Evolutionary conservation across 1,139 yeast species (phyloP), one percentile per base, ranked within the genome.

Genomic region (Geotrichum europaeum): DNA sequence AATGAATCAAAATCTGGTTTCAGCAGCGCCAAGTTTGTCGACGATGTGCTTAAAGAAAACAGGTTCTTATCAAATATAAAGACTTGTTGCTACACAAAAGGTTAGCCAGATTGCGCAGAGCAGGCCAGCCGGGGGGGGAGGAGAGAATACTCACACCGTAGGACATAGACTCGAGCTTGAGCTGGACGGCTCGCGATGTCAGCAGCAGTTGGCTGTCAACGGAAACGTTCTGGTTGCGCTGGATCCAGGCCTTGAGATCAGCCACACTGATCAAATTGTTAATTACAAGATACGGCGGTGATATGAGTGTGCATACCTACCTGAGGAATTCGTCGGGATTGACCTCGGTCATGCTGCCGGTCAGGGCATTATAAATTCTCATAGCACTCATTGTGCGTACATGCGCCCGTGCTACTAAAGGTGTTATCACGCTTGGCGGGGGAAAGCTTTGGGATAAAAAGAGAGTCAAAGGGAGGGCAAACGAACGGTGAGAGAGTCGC

Each of bases 131-230:
- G 10, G 25, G 4, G 22, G 3, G 13, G 24, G n/a, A 15, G n/a
- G 28, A 9, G 20, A 15, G 10, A 15, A 49, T 22, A 61, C 63
- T 20, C 59, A 61, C 63, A 18, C 73, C 71, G 47, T 68, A 66
- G 7, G 66, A 67, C 28, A 69, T 60, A 13, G 68, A 60, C 57
- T 71, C 74, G 40, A 70, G 62, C 57, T 67, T 68, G 18, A 73
- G 66, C 60, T 69, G 74, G 18, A 65, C 64, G 25, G 74, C 61
- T 24, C 70, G 69, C 4, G 68, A 65, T 5, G 70, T 66, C 53
- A 73, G 66, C 53, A 73, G 64, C 50, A 73, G 66, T 63, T 73
- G 71, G 55, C 66, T 63, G 28, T 64, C 66, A 24, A 58, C 61
- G 13, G 64, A 66, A n/a, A 73, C 66, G 2, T 61, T 62, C 32